These are phyloP conservation scores for Phytopythium kandeliae DNA, from an alignment of 352 stramenopile species.

Conservation along the genomic window DNA sequence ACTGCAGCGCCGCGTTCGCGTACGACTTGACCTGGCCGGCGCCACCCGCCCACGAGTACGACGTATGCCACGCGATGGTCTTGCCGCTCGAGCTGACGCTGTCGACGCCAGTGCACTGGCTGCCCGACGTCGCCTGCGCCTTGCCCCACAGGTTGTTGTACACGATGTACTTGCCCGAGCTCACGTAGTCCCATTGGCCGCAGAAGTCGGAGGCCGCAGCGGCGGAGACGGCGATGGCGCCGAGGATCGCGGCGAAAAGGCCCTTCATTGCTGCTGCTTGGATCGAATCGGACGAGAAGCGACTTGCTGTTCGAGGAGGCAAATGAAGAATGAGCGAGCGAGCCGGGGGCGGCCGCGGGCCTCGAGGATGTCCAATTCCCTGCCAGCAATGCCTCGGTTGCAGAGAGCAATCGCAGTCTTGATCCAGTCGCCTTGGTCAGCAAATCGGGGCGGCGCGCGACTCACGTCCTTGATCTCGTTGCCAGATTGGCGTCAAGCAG, in stretches of 20 bases:
- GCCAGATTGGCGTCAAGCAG: too few species aligned
- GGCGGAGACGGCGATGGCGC: slow-evolving; percentile 2
- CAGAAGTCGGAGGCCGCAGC: slow-evolving; percentile 1
- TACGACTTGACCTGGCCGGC: slow-evolving; percentile 40
- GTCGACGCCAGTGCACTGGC: slow-evolving; percentile 32
- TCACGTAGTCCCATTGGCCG: slow-evolving; percentile 26
- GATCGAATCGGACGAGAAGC: slow-evolving; percentile 19
- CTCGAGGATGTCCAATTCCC: too few species aligned
- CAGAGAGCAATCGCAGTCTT: too few species aligned
- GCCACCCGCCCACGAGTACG: slow-evolving; percentile 27
- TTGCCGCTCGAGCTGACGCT: slow-evolving; percentile 13
- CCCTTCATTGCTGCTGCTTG: slow-evolving; percentile 12
- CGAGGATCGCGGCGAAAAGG: neutral
- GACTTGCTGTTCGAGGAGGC: slow-evolving; percentile 31
- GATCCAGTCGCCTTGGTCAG: too few species aligned
- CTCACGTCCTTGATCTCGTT: too few species aligned
- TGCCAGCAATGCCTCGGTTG: too few species aligned
- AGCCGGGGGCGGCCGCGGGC: too few species aligned
- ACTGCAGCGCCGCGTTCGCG: slow-evolving; percentile 33
- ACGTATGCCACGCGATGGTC: slow-evolving; percentile 29
- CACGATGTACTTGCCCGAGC: slow-evolving; percentile 27
- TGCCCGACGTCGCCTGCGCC: slow-evolving; percentile 21
- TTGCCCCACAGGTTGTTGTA: slow-evolving; percentile 46
- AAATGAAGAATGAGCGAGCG: slow-evolving; percentile 14
- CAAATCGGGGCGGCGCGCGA: too few species aligned